These are phyloP conservation scores for Vaccinium myrtillus DNA, from an alignment of 148 eudicot genomes.

Conservation along the genomic window DNA sequence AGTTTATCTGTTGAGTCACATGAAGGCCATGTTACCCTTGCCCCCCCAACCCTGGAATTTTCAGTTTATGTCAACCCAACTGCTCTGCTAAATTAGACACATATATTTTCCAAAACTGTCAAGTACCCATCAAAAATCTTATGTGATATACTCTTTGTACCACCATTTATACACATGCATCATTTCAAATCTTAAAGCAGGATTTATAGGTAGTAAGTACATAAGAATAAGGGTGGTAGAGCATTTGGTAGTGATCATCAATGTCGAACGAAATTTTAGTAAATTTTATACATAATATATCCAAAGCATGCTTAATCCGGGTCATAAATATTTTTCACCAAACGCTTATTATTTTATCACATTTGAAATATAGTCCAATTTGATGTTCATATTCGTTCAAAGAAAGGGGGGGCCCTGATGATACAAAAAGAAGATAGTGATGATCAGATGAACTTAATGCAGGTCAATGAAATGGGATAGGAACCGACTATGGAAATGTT, in stretches of 20 bases:
- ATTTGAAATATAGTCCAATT: too few species aligned
- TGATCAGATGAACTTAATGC: not conserved
- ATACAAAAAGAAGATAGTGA: not conserved
- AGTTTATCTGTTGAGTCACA: conserved; percentile 11
- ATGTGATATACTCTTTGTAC: not conserved
- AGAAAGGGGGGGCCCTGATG: not conserved
- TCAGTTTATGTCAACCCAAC: conserved; percentile 11
- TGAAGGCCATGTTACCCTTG: conserved; percentile 37
- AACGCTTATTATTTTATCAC: too few species aligned
- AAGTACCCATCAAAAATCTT: not conserved
- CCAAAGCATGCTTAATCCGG: not conserved
- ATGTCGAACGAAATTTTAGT: not conserved
- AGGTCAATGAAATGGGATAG: not conserved
- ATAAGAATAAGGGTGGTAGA: not conserved
- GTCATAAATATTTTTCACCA: not conserved
- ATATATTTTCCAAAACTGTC: not conserved
- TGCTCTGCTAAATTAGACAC: conserved; percentile 6
- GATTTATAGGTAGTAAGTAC: not conserved
- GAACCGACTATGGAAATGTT: not conserved
- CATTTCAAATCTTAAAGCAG: not conserved
- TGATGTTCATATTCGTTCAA: not conserved
- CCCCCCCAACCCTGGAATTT: conserved; percentile 1
- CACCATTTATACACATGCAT: not conserved
- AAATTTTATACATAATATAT: not conserved
- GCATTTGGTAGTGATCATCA: not conserved